Evolutionary conservation across 1,284 basidiomycete genomes (phyloP).

Genomic region (Puccinia horiana): DNA sequence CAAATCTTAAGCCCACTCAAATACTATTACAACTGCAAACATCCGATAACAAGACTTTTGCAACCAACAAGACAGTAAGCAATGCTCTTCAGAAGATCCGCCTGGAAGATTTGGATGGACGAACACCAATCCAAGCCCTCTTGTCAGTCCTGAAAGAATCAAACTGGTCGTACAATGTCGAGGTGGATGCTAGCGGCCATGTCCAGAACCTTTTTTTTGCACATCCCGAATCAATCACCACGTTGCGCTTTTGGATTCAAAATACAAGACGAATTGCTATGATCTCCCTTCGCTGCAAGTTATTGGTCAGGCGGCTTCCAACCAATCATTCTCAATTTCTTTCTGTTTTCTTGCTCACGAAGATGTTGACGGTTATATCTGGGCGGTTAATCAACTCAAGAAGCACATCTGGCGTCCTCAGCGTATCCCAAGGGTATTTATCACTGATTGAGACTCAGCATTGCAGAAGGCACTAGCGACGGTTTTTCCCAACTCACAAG

Average conservation of each 20-base stretch:
- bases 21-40: too few relatives aligned
- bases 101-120: not conserved
- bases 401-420: not conserved
- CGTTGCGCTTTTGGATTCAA: not conserved
- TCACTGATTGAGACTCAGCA: not conserved
- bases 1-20: too few relatives aligned
- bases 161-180: not conserved
- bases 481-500: not conserved
- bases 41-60: not conserved
- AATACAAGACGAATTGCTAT: not conserved
- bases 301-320: too few relatives aligned
- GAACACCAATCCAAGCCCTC: not conserved
- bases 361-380: not conserved
- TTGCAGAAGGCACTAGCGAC: not conserved
- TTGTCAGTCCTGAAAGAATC: not conserved
- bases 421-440: not conserved
- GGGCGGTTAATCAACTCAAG: not conserved
- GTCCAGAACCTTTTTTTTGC: too few relatives aligned
- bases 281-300: too few relatives aligned
- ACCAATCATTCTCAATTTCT: not conserved
- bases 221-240: too few relatives aligned
- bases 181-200: not conserved
- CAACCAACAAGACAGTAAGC: not conserved
- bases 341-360: conserved; percentile 12
- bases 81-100: not conserved